Evolutionary conservation across 2,329 filamentous ascomycete genomes (phyloP), one percentile per base, ranked within the genome.

Genomic region (Herpotrichia juniperi): DNA sequence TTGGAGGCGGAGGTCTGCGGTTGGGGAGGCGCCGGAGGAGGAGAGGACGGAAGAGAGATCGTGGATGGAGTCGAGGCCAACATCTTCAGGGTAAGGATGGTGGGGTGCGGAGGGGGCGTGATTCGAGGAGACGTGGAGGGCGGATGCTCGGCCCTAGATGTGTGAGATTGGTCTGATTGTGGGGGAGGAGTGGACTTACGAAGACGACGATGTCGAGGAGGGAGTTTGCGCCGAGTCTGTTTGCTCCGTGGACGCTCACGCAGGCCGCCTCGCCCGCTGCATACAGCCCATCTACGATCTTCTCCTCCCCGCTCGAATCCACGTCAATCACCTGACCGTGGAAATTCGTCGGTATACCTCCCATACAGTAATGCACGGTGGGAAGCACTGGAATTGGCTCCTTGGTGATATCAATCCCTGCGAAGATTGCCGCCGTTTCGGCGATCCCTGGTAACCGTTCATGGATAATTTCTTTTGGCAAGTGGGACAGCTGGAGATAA

Each of bases 321-420:
- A 80, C 67, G 42, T 75, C 70, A 3, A 81, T 58, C 9, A 80
- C 78, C 52, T 81, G 74, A 16, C 78, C 78, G 35, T 76, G 76
- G 55, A 74, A 80, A 44, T 81, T 80, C 2, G 78, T 81, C 7
- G 78, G 78, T 11, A 80, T 77, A 21, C 78, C 78, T 17, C 78
- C 78, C 79, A 81, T 81, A 54, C 77, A 79, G 56, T 81, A 81
- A 57, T 81, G 79, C 2, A 81, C 79, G 1, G 79, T 82, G 0
- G 79, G 79, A 4, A 79, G 51, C 2, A 82, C 79, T 1, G 79
- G 79, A 51, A 82, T 81, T 1, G 79, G 76, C 53, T 81, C 68
- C 57, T 71, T 74, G 12, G 77, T 79, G 19, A 81, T 76, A 54
- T 81, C 78, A 14, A 81, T 77, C 4, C 78, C 78, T 1, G 78